Base-by-base conservation (phyloP, 331 rosid species). In the Pyrus hybrid region DNA sequence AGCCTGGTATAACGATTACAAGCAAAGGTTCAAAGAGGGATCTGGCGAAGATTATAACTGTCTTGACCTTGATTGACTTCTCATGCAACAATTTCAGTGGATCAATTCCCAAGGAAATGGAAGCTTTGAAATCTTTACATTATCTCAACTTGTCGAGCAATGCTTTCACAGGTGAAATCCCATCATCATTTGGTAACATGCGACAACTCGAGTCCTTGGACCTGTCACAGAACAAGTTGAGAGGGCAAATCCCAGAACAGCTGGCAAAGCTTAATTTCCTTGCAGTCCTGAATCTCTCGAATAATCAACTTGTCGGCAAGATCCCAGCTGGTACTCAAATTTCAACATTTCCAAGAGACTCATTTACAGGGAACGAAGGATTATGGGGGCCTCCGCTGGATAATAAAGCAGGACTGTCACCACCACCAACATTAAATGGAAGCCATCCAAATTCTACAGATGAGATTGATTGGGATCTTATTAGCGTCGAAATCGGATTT, bases 301-400 rank as follows among this genome's bases (percentile, higher is more conserved):
- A 37, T 5, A 92, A 41, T 41, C 47, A 10, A 10, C 47, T 41
- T 41, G 47, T 41, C 5, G 47, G 47, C 47, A 41, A 12, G 57
- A 87, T 90, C 30, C 96, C 97, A 1, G 18, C 8, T 3, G 79
- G 89, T 26, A 73, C 77, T 25, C 93, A 92, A 69, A 21, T 92
- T 41, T 88, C 79, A 63, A n/a, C 92, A 68, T 88, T 92, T 87
- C 0, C 13, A 22, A 53, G n/a, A 20, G 13, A 17, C 64, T 83
- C 84, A 6, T 37, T 37, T 90, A 8, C 3, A 6, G 88, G 84
- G 5, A 90, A 92, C 73, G 2, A 9, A 74, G 80, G 77, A 32
- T 45, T 91, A n/a, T 87, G 90, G 41, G 94, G 96, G 17, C 29
- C 5, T 17, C 80, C 80, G 1, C 35, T 9, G 14, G 14, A 77